Conservation (phyloP, 2,329 filamentous ascomycete genomes). For the Rhytidhysteron rufulum region DNA sequence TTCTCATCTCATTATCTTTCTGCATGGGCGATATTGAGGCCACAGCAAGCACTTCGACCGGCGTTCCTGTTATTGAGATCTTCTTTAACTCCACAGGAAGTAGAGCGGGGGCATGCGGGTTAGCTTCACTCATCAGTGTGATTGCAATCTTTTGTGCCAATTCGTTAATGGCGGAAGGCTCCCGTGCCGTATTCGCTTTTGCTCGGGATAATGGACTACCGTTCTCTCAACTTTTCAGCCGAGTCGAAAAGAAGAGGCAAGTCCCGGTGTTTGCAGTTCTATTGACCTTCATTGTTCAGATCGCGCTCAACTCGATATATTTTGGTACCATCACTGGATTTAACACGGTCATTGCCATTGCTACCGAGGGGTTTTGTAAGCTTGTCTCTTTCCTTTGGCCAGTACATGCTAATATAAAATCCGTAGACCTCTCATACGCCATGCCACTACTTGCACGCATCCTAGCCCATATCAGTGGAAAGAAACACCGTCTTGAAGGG, state of each 20-base stretch:
- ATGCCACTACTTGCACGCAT: conserved; percentile 52
- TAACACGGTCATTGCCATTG: conserved; percentile 54
- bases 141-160: conserved; percentile 46
- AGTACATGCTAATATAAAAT: background rate
- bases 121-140: conserved; percentile 47
- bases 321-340: conserved; percentile 55
- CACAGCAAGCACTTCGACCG: conserved; percentile 45
- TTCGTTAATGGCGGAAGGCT: conserved; percentile 47
- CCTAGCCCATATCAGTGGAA: conserved; percentile 42
- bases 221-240: conserved; percentile 46
- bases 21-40: conserved; percentile 49
- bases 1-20: conserved; percentile 49
- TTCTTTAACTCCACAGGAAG: conserved; percentile 48
- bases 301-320: conserved; percentile 53
- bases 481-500: conserved; percentile 41
- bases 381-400: background rate
- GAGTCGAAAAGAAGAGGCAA: conserved; percentile 43
- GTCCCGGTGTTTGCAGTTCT: conserved; percentile 51
- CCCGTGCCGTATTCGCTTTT: conserved; percentile 45
- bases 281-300: conserved; percentile 45
- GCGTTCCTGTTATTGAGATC: conserved; percentile 52
- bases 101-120: conserved; percentile 41
- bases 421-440: conserved; percentile 53
- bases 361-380: conserved; percentile 55
- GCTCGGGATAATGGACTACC: conserved; percentile 53